A percentile compares a stretch with the other conserved stretches of the same genome.
Evolutionary conservation across 257 asterid species (phyloP).

Genomic region (Penstemon eatonii): DNA sequence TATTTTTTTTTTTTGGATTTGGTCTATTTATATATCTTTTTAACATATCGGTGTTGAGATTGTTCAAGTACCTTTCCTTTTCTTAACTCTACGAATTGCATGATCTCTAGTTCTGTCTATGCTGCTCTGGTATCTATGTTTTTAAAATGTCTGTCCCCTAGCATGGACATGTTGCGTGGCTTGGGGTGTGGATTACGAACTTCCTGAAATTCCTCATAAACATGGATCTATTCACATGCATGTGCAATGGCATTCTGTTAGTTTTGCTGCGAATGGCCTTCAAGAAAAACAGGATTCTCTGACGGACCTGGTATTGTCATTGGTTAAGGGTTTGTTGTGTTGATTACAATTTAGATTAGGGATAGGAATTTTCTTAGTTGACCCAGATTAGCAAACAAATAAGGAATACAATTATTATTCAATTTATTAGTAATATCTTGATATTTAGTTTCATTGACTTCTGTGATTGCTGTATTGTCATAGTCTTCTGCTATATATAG

Average conservation of each 20-base stretch:
- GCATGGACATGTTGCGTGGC: no score
- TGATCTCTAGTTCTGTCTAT: neutral
- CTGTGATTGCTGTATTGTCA: neutral
- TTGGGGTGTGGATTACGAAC: no score
- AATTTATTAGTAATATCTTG: neutral
- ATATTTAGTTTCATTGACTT: neutral
- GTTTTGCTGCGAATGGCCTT: slow-evolving; percentile 10
- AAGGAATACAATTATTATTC: neutral
- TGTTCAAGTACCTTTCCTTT: slow-evolving; percentile 1
- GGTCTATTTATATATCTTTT: slow-evolving; percentile 6
- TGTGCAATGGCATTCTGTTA: neutral
- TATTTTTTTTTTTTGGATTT: neutral
- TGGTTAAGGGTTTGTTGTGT: slow-evolving; percentile 18
- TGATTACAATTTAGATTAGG: neutral
- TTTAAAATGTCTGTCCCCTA: neutral
- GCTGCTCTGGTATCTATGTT: neutral
- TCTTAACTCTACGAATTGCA: neutral
- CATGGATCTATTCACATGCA: slow-evolving; percentile 17
- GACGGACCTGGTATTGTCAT: neutral
- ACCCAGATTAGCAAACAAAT: slow-evolving; percentile 2
- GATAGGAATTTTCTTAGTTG: slow-evolving; percentile 3
- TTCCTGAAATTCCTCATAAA: neutral
- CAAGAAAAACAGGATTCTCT: neutral
- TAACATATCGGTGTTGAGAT: neutral
- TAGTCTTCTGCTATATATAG: no score